These are phyloP conservation scores for Melanomma pulvis-pyrius DNA, from an alignment of 495 filamentous ascomycete species.

Conservation along the genomic window DNA sequence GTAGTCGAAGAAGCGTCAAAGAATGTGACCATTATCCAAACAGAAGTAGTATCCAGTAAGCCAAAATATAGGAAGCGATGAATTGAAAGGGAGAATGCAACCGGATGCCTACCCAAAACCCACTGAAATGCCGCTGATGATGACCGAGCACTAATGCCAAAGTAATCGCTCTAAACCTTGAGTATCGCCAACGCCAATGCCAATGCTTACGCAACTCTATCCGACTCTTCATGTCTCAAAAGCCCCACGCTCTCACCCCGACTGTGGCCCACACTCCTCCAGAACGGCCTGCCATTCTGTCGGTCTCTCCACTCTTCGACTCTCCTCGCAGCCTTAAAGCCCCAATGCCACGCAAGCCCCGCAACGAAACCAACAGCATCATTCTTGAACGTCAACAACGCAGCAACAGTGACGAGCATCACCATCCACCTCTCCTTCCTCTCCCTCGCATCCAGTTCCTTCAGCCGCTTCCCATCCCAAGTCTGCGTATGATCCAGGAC, in stretches of 20 bases:
- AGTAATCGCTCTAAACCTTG: too few species aligned
- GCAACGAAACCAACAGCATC: conserved; percentile 84
- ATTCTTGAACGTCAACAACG: conserved; percentile 83
- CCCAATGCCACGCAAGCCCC: conserved; percentile 72
- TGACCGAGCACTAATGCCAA: too few species aligned
- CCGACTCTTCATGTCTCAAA: conserved; percentile 17
- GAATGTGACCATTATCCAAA: too few species aligned
- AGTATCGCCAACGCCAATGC: too few species aligned
- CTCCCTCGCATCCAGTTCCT: conserved; percentile 60
- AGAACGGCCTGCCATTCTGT: conserved; percentile 17
- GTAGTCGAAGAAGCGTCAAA: too few species aligned
- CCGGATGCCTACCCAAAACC: too few species aligned
- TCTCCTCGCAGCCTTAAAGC: conserved; percentile 23
- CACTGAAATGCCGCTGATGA: too few species aligned
- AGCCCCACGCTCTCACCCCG: conserved; percentile 17
- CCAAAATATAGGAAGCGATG: too few species aligned
- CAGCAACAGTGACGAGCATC: conserved; percentile 83
- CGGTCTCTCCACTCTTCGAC: conserved; percentile 22
- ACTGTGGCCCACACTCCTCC: conserved; percentile 12
- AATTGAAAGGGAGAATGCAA: too few species aligned
- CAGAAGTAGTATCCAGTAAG: too few species aligned
- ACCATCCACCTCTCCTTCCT: conserved; percentile 74
- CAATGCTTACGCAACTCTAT: conserved; percentile 10
- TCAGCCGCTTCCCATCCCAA: conserved; percentile 22
- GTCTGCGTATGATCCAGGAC: conserved; percentile 47